A percentile compares a stretch with the other conserved stretches of the same genome.
Conservation (phyloP, 768 basidiomycete genomes). For the Naganishia vishniacii region DNA sequence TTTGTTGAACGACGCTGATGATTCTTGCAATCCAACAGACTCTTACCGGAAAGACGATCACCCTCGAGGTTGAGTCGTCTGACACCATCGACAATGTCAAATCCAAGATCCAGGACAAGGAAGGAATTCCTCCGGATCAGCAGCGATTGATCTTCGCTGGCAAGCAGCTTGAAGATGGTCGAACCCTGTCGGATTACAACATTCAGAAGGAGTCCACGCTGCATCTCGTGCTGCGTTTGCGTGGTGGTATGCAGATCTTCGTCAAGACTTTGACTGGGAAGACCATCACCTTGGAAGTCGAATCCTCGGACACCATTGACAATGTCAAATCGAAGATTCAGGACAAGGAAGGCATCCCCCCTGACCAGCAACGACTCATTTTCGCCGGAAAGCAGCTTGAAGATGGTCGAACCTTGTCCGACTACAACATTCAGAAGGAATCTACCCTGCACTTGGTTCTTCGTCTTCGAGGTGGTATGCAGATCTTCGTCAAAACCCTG, state of each 20-base stretch:
- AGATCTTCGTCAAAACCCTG: constrained; percentile 50
- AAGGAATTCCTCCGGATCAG: constrained; percentile 51
- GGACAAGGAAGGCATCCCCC: constrained; percentile 90
- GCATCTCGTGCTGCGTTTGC: too few relatives aligned
- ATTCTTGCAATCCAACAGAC: constrained; percentile 61
- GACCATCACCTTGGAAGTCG: constrained; percentile 83
- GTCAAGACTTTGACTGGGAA: constrained; percentile 62
- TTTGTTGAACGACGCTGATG: constrained; percentile 87
- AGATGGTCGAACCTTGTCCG: constrained; percentile 83
- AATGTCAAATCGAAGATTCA: constrained; percentile 93
- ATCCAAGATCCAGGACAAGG: constrained; percentile 50
- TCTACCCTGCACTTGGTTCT: constrained; percentile 57
- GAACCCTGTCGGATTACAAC: constrained; percentile 42
- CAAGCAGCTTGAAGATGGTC: constrained; percentile 48
- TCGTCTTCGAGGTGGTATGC: constrained; percentile 80
- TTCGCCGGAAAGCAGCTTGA: constrained; percentile 91
- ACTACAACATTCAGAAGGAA: constrained; percentile 59
- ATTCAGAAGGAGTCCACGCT: constrained; percentile 55
- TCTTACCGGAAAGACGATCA: constrained; percentile 71
- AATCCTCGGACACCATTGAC: constrained; percentile 88
- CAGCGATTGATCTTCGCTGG: constrained; percentile 49
- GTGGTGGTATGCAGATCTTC: too few relatives aligned
- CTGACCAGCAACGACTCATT: constrained; percentile 83
- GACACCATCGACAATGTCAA: constrained; percentile 47
- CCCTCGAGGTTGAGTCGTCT: constrained; percentile 41